Percentiles rank a stretch among this genome's conserved stretches.
phyloP scores from a whole-genome alignment of 1,139 yeast genomes.

The Hemisphaericaspora xylanilytica region DNA sequence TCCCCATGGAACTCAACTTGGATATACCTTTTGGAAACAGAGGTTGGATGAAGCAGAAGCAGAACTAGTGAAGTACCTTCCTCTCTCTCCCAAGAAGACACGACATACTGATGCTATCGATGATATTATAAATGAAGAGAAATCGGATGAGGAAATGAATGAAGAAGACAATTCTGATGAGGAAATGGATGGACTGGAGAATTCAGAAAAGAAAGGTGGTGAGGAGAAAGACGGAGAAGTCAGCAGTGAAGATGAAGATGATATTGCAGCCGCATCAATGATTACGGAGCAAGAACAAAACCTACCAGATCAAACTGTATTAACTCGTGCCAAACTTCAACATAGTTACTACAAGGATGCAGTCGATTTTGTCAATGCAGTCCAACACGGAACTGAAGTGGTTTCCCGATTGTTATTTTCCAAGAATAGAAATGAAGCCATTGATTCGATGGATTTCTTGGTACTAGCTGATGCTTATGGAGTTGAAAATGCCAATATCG shows the following conservation, averaged over 20 bases:
- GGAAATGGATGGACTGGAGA: conserved; percentile 14
- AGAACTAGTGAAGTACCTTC: conserved; percentile 37
- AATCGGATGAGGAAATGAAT: too few species aligned
- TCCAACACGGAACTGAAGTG: conserved; percentile 63
- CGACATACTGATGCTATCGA: conserved; percentile 13
- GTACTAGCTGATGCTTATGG: conserved; percentile 89
- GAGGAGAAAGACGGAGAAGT: conserved; percentile 25
- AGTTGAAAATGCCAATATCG: conserved; percentile 65
- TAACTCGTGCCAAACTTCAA: conserved; percentile 45
- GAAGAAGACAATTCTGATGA: conserved; percentile 20
- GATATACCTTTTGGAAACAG: conserved; percentile 55
- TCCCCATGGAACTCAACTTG: conserved; percentile 74
- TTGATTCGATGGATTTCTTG: conserved; percentile 90
- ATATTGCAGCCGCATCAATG: conserved; percentile 15
- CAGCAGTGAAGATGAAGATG: conserved; percentile 16
- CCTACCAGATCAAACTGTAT: conserved; percentile 31
- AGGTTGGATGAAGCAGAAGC: conserved; percentile 52
- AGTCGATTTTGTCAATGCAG: conserved; percentile 61
- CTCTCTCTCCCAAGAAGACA: conserved; percentile 20
- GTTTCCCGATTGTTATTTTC: conserved; percentile 72
- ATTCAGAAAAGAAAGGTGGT: conserved; percentile 10
- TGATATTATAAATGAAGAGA: conserved; percentile 21
- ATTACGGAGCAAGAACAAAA: conserved; percentile 22
- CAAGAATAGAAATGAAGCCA: conserved; percentile 79
- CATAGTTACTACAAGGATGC: conserved; percentile 77